phyloP scores from a whole-genome alignment of 2,329 filamentous ascomycete genomes.

The Periconia macrospinosa region DNA sequence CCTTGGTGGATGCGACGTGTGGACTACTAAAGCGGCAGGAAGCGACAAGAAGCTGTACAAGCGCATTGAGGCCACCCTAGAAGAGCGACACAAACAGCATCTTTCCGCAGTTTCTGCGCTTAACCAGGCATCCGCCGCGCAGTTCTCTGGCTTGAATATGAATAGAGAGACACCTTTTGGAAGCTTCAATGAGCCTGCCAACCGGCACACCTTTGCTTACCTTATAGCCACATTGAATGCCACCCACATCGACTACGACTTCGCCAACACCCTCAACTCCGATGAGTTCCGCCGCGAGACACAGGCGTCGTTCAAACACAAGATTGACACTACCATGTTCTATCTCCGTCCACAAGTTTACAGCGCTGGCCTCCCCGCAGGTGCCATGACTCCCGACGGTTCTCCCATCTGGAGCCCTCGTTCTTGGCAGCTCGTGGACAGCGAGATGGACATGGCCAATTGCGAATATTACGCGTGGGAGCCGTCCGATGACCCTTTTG shows the following conservation, averaged over 20 bases:
- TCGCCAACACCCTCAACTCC: conserved; percentile 86
- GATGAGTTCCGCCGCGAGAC: conserved; percentile 87
- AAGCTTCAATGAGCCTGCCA: conserved; percentile 81
- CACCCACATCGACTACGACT: conserved; percentile 95
- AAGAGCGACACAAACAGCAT: conserved; percentile 86
- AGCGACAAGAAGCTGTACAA: conserved; percentile 97
- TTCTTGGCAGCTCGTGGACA: conserved; percentile 91
- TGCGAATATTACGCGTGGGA: conserved; percentile 90
- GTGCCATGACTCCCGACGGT: conserved; percentile 51
- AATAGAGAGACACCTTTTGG: conserved; percentile 91
- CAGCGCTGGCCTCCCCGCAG: conserved; percentile 44
- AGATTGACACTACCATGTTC: conserved; percentile 80
- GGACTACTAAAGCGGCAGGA: conserved; percentile 94
- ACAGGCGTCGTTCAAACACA: conserved; percentile 79
- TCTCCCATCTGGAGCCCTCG: conserved; percentile 78
- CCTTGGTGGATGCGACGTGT: conserved; percentile 91
- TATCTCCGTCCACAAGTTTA: conserved; percentile 71
- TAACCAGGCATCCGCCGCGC: conserved; percentile 76
- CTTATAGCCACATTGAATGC: conserved; percentile 96
- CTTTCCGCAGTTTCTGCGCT: conserved; percentile 84
- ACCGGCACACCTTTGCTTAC: conserved; percentile 91
- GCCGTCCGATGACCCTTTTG: conserved; percentile 87
- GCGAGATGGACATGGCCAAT: conserved; percentile 88
- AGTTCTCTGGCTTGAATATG: conserved; percentile 72
- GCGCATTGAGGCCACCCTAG: conserved; percentile 87